Evolutionary conservation across 805 yeast genomes (phyloP), one percentile per base, ranked within the genome.

Genomic region (Schwanniomyces yamadae): DNA sequence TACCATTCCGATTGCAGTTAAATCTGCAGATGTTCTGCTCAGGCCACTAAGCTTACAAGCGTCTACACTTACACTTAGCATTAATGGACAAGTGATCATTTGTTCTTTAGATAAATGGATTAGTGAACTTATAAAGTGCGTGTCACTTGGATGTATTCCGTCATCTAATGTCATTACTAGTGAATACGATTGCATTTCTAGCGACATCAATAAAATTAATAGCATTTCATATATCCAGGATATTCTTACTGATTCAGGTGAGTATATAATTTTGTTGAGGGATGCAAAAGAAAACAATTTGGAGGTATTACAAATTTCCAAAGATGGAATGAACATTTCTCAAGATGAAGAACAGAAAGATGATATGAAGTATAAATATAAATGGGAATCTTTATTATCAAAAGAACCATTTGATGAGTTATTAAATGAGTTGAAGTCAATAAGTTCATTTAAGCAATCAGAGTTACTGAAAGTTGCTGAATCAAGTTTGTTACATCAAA

Each of bases 171-270:
- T 37, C 16, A 25, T 41, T 12, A 13, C 16, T 4, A 31, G 29
- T 10, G 25, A 33, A 6, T 47, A 47, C 31, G 28, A 23, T 11
- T 11, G 35, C 21, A 34, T 42, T 14, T 23, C 37, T 3, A 13
- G 36, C 23, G 37, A 31, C 2, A 19, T 24, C 2, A 35, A 39
- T n/a, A 24, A 28, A 15, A 21, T 45, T 7, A 24, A 28, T 10
- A 37, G 53, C 8, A 36, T 44, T 31, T 45, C 52, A 10, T 41
- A 44, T 17, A 29, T 63, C 2, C 43, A 37, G 9, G 70, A 64
- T 31, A 46, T 39, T n/a, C 39, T 53, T 10, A 46, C 58, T 2
- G 54, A 52, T 17, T 45, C 58, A 3, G 69, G 69, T 1, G 55
- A 52, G 6, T 60, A 55, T 35, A 36, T 57, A n/a, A 34, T 59